These are phyloP conservation scores for Lecanicillium sp. DNA, from an alignment of 2,329 filamentous ascomycete genomes.

Conservation along the genomic window DNA sequence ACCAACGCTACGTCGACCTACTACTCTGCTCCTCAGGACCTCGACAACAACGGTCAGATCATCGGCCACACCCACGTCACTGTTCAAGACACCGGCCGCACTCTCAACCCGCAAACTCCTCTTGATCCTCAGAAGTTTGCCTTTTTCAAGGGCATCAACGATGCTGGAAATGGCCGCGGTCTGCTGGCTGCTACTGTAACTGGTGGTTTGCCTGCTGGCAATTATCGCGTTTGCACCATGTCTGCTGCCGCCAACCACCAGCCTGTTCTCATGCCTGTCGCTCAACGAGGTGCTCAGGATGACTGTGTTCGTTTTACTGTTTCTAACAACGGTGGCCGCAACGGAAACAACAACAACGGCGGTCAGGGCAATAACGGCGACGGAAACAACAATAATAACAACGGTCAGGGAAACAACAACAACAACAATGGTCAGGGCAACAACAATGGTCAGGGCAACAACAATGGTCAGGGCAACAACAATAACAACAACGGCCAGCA, in stretches of 20 bases:
- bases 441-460: constrained; percentile 7
- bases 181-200: constrained; percentile 43
- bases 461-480: constrained; percentile 8
- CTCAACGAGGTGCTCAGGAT: constrained; percentile 58
- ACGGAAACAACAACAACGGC: constrained; percentile 10
- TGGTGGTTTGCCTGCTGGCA: constrained; percentile 51
- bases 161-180: constrained; percentile 47
- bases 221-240: constrained; percentile 60
- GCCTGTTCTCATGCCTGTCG: constrained; percentile 57
- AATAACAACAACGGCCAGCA: constrained; percentile 2
- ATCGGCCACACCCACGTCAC: constrained; percentile 54
- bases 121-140: constrained; percentile 45
- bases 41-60: constrained; percentile 38
- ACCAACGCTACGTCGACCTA: constrained; percentile 53
- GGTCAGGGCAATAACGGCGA: constrained; percentile 11
- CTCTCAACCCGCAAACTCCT: constrained; percentile 40
- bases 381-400: constrained; percentile 14
- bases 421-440: constrained; percentile 12
- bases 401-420: constrained; percentile 14
- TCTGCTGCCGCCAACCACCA: constrained; percentile 56
- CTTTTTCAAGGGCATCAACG: constrained; percentile 63
- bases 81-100: constrained; percentile 45
- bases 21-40: constrained; percentile 50
- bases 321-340: constrained; percentile 16
- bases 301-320: constrained; percentile 56